These are phyloP conservation scores for Scopulariopsis brevicaulis DNA, from an alignment of 2,329 filamentous ascomycete genomes.

Conservation along the genomic window DNA sequence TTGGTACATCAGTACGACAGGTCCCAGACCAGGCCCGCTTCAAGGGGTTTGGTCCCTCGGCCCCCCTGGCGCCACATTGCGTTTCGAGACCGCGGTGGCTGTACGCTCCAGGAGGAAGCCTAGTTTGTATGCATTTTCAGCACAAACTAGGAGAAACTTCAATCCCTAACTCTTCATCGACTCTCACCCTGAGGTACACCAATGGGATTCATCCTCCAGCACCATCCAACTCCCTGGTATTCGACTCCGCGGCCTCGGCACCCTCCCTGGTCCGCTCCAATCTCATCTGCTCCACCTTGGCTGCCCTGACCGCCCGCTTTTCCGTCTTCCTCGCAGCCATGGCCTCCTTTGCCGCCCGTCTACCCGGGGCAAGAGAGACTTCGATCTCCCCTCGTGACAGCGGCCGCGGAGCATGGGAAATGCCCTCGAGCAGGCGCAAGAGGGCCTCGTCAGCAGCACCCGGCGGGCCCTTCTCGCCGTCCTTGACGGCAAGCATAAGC, in stretches of 20 bases:
- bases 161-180: too few relatives aligned
- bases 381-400: not conserved
- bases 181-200: too few relatives aligned
- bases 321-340: not conserved
- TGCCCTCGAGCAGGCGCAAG: not conserved
- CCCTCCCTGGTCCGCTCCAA: not conserved
- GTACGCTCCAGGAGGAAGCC: not conserved
- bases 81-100: not conserved
- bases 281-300: not conserved
- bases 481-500: conserved; percentile 9
- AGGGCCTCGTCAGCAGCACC: not conserved
- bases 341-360: not conserved
- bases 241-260: too few relatives aligned
- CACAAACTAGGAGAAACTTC: too few relatives aligned
- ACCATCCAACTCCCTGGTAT: not conserved
- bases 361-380: not conserved
- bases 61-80: not conserved
- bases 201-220: not conserved
- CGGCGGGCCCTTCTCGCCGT: not conserved
- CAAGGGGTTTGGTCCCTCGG: not conserved
- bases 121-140: too few relatives aligned
- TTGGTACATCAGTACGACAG: not conserved
- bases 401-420: not conserved
- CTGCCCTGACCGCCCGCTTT: not conserved
- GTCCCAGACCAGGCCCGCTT: too few relatives aligned